A percentile compares a stretch with the other conserved stretches of the same genome.
These are phyloP conservation scores for Diaporthe citri DNA, from an alignment of 2,329 filamentous ascomycete species.

Conservation along the genomic window DNA sequence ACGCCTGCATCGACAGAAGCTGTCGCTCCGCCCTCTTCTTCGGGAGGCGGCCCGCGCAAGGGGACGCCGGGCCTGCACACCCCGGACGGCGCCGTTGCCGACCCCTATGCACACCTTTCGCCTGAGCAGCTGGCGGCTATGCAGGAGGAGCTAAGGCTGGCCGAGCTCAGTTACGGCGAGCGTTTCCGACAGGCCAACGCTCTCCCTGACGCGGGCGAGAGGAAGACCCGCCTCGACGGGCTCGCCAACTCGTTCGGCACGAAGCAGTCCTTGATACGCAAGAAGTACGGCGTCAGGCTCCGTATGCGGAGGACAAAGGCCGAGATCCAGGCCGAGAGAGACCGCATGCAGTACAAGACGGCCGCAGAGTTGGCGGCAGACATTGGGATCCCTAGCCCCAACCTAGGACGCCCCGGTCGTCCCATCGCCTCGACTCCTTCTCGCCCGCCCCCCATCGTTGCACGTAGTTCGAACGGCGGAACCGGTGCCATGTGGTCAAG, in stretches of 20 bases:
- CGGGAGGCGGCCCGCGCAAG: background rate
- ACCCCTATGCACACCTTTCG: conserved; percentile 61
- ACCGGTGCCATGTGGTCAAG: conserved; percentile 9
- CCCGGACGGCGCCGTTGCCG: conserved; percentile 40
- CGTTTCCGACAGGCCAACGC: conserved; percentile 58
- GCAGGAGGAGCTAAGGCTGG: conserved; percentile 53
- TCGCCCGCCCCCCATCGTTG: background rate
- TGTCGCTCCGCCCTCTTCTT: background rate
- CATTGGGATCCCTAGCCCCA: conserved; percentile 14
- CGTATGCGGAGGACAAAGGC: conserved; percentile 61
- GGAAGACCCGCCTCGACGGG: conserved; percentile 52
- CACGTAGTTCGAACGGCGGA: background rate
- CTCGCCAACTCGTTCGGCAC: conserved; percentile 67
- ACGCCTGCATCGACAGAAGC: background rate
- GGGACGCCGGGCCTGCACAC: conserved; percentile 1
- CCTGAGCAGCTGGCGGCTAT: conserved; percentile 48
- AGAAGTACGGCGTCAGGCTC: conserved; percentile 69
- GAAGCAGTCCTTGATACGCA: conserved; percentile 68
- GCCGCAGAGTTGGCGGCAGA: conserved; percentile 37
- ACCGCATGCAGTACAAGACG: conserved; percentile 52
- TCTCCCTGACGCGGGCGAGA: conserved; percentile 51
- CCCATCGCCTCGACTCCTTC: background rate
- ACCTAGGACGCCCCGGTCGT: conserved; percentile 1
- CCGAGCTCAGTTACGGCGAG: conserved; percentile 54
- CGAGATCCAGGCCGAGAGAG: conserved; percentile 59